These are phyloP conservation scores for Neurospora africana DNA, from an alignment of 495 filamentous ascomycete genomes.

Conservation along the genomic window DNA sequence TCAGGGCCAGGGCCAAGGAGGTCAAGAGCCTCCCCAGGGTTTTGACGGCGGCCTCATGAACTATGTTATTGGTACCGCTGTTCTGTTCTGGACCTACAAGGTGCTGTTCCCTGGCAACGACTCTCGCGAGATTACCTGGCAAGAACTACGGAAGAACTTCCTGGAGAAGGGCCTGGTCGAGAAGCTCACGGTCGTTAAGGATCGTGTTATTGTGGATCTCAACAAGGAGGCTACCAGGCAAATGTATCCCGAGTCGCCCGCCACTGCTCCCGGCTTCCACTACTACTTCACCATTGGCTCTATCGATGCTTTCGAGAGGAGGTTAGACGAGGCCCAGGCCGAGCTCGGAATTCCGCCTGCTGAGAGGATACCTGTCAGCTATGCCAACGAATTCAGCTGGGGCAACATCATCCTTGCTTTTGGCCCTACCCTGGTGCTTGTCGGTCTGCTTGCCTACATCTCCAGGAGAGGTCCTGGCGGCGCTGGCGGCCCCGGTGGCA, in stretches of 20 bases:
- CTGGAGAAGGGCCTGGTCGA: slow-evolving; percentile 92
- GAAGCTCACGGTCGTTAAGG: slow-evolving; percentile 70
- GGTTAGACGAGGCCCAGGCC: slow-evolving; percentile 74
- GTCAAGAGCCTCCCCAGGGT: slow-evolving; percentile 1
- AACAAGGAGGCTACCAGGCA: slow-evolving; percentile 66
- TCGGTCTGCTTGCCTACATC: slow-evolving; percentile 65
- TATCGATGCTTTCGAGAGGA: slow-evolving; percentile 81
- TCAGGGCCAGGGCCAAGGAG: slow-evolving; percentile 23
- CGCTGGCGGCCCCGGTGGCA: slow-evolving; percentile 57
- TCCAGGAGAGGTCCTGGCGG: slow-evolving; percentile 50
- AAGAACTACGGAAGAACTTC: slow-evolving; percentile 86
- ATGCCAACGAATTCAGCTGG: slow-evolving; percentile 63
- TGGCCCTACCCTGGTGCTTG: slow-evolving; percentile 76
- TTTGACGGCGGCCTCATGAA: slow-evolving; percentile 4
- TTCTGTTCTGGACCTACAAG: slow-evolving; percentile 15
- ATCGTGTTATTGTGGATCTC: slow-evolving; percentile 70
- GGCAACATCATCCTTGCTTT: slow-evolving; percentile 59
- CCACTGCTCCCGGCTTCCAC: slow-evolving; percentile 56
- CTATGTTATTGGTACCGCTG: slow-evolving; percentile 3
- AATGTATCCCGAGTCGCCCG: slow-evolving; percentile 75
- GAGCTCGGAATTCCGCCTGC: slow-evolving; percentile 72
- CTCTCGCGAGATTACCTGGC: slow-evolving; percentile 82
- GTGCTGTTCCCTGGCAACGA: slow-evolving; percentile 11
- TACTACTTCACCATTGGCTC: slow-evolving; percentile 97
- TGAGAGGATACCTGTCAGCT: slow-evolving; percentile 86